phyloP scores from a whole-genome alignment of 129 eudicot species.

The Glebionis coronaria region DNA sequence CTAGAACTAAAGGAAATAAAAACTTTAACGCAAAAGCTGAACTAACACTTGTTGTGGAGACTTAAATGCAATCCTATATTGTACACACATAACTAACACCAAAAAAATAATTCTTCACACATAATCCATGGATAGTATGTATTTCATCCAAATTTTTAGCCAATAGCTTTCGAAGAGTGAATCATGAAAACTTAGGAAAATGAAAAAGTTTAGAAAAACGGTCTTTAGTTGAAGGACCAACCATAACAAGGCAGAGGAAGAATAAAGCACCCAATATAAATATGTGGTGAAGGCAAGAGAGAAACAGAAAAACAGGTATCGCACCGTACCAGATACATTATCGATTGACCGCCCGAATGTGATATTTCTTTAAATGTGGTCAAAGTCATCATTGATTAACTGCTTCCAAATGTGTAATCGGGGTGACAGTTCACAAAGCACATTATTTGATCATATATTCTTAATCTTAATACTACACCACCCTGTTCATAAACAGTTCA shows the following conservation, averaged over 20 bases:
- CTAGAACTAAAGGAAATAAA: no score
- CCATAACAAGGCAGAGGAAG: constrained; percentile 71
- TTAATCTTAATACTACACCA: constrained; percentile 91
- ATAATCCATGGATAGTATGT: no score
- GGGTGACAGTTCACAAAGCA: constrained; percentile 89
- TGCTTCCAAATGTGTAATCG: constrained; percentile 98
- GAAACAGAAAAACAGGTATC: constrained; percentile 65
- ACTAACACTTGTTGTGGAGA: no score
- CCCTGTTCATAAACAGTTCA: constrained; percentile 53
- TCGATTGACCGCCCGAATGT: constrained; percentile 58
- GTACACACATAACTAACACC: no score
- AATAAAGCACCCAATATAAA: constrained; percentile 72
- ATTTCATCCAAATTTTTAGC: no score
- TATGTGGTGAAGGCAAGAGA: constrained; percentile 70
- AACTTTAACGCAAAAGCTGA: no score
- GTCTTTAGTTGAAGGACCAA: no score
- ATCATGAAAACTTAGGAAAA: no score
- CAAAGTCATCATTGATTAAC: constrained; percentile 92
- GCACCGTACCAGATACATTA: constrained; percentile 86
- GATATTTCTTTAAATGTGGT: constrained; percentile 70
- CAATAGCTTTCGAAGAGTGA: no score
- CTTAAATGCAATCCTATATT: no score
- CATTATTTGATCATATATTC: constrained; percentile 84
- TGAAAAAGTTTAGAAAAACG: no score
- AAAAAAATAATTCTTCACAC: no score